Evolutionary conservation across 2,329 filamentous ascomycete species (phyloP).

Genomic region (Colletotrichum cordylinicola): DNA sequence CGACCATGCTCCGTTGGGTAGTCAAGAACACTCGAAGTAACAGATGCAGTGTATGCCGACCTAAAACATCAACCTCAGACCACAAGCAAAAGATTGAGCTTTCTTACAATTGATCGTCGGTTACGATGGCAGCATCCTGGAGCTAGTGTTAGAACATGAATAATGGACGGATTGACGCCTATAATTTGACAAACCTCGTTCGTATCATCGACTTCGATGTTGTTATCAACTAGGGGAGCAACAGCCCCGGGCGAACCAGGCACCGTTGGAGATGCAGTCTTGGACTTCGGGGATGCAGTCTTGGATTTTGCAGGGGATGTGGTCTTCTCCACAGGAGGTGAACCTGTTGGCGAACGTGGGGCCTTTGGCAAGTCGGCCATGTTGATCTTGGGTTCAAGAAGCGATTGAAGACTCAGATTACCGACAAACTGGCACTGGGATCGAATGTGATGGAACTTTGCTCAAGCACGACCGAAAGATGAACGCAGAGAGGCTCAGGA

Average conservation of each 20-base stretch:
- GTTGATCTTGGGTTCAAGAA: neutral
- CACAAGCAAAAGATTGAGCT: neutral
- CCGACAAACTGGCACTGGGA: neutral
- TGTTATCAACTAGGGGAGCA: neutral
- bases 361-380: neutral
- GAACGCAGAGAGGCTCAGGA: neutral
- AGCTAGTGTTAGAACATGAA: neutral
- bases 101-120: neutral
- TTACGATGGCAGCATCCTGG: neutral
- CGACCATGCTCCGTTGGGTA: conserved; percentile 11
- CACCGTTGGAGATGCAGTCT: neutral
- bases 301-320: neutral
- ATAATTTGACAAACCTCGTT: neutral
- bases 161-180: neutral
- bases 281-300: neutral
- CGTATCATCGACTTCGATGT: neutral
- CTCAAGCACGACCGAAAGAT: neutral
- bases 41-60: neutral
- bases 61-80: neutral
- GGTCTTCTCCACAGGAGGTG: neutral
- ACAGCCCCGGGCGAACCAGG: neutral
- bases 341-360: neutral
- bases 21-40: neutral
- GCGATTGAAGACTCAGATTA: neutral
- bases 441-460: neutral